phyloP scores from a whole-genome alignment of 2,329 filamentous ascomycete species.

The Diplodia intermedia region DNA sequence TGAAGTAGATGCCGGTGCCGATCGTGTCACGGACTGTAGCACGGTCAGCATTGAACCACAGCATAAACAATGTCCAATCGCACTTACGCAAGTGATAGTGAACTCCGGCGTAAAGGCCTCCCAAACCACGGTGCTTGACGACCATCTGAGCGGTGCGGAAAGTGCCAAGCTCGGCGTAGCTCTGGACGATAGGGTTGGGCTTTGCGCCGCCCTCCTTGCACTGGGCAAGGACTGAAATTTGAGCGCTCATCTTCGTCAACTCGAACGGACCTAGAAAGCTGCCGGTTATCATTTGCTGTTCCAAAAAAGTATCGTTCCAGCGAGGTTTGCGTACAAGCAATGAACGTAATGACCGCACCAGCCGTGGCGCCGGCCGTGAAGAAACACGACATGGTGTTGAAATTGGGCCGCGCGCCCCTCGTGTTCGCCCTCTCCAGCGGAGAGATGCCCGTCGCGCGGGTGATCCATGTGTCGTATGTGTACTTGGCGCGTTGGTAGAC shows the following conservation, averaged over 20 bases:
- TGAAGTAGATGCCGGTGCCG: conserved; percentile 85
- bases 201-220: conserved; percentile 57
- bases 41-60: conserved; percentile 21
- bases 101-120: conserved; percentile 81
- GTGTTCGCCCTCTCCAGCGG: conserved; percentile 76
- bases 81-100: conserved; percentile 75
- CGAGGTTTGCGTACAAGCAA: conserved; percentile 65
- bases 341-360: conserved; percentile 77
- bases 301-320: not conserved
- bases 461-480: conserved; percentile 73
- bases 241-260: conserved; percentile 85
- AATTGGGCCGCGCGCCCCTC: conserved; percentile 71
- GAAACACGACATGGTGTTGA: conserved; percentile 78
- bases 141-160: conserved; percentile 78
- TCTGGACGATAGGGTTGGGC: conserved; percentile 53
- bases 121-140: conserved; percentile 73
- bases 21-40: conserved; percentile 78
- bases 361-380: conserved; percentile 79
- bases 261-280: conserved; percentile 73
- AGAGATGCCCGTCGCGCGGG: conserved; percentile 68
- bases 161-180: conserved; percentile 80
- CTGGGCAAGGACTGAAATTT: conserved; percentile 77
- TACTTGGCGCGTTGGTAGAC: conserved; percentile 82
- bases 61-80: not conserved
- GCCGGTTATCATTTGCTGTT: conserved; percentile 31